Evolutionary conservation across 805 yeast species (phyloP), one percentile per base, ranked within the genome.

Genomic region (Brettanomyces sp.): DNA sequence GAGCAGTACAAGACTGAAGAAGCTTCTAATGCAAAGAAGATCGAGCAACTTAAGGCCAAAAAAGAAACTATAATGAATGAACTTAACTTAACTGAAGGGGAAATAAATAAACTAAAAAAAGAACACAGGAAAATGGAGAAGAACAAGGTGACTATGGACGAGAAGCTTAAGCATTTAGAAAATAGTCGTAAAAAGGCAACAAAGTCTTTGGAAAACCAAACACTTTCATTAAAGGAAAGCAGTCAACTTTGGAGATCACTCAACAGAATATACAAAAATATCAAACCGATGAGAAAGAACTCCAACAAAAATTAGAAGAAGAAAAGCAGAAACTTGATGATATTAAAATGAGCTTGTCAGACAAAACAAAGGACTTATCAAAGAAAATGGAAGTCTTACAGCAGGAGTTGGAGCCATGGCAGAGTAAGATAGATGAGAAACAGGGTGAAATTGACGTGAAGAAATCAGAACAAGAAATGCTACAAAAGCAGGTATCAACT

Each of bases 381-480:
- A 73, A 71, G 7, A 74, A 85, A 55, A 83, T 90, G 44, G 84
- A 78, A 52, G 54, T 57, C 12, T 64, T 80, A 36, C 90, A 86
- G 58, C 72, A 69, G 6, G 71, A 82, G 49, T 65, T 88, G 5
- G 90, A 85, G 52, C 99, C 98, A 0, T 88, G 95, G 90, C 79
- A 78, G 48, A 81, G 75, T 25, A 74, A 79, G 51, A 65, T 89
- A 30, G 80, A 76, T 48, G 73, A 74, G 13, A 80, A 81, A 47
- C 79, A 79, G 46, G 74, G 84, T 12, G 79, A 79, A 41, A 73
- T 84, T 6, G 75, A 80, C 43, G 73, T 86, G n/a, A 76, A 80
- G 3, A 70, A 76, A 44, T 76, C 86, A 6, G 78, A 82, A 49
- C 70, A 86, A n/a, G 76, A 77, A 23, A 72, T 86, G 60, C 56